Conservation (phyloP, 2,329 filamentous ascomycete genomes). For the Tolypocladium album region DNA sequence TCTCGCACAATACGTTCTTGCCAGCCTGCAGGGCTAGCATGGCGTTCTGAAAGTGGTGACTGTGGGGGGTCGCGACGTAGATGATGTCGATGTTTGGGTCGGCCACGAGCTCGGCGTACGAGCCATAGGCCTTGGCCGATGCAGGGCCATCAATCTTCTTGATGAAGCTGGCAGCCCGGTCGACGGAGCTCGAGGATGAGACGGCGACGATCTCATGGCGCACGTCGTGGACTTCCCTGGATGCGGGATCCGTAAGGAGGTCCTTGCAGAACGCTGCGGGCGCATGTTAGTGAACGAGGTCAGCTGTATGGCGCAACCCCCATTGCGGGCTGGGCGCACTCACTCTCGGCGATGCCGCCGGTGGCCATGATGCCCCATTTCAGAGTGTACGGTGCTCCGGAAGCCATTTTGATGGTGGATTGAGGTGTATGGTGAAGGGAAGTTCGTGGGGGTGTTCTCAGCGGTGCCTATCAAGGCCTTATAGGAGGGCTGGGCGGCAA, state of each 20-base stretch:
- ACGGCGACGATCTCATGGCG: slow-evolving; percentile 70
- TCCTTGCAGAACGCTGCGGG: slow-evolving; percentile 60
- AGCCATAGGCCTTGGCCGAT: slow-evolving; percentile 63
- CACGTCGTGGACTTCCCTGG: slow-evolving; percentile 60
- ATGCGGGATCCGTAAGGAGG: slow-evolving; percentile 61
- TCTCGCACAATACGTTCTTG: slow-evolving; percentile 86
- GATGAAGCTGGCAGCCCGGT: slow-evolving; percentile 63
- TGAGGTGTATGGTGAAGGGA: not conserved
- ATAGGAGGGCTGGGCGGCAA: not conserved
- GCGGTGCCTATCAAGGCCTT: not conserved
- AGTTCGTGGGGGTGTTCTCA: not conserved
- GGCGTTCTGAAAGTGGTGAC: slow-evolving; percentile 85
- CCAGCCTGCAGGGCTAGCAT: slow-evolving; percentile 75
- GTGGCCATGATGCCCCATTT: slow-evolving; percentile 54
- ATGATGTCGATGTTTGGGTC: slow-evolving; percentile 74
- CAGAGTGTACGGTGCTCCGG: slow-evolving; percentile 31
- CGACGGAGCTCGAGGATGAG: slow-evolving; percentile 63
- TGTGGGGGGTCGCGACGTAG: slow-evolving; percentile 85
- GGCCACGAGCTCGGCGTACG: slow-evolving; percentile 69
- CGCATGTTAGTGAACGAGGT: not conserved
- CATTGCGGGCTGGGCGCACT: not conserved
- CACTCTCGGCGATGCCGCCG: slow-evolving; percentile 46
- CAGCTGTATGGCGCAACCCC: not conserved
- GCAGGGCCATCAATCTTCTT: slow-evolving; percentile 57
- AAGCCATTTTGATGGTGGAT: slow-evolving; percentile 22